phyloP scores from a whole-genome alignment of 192 early-diverging fungal species.

The Backusella parvicylindrica region DNA sequence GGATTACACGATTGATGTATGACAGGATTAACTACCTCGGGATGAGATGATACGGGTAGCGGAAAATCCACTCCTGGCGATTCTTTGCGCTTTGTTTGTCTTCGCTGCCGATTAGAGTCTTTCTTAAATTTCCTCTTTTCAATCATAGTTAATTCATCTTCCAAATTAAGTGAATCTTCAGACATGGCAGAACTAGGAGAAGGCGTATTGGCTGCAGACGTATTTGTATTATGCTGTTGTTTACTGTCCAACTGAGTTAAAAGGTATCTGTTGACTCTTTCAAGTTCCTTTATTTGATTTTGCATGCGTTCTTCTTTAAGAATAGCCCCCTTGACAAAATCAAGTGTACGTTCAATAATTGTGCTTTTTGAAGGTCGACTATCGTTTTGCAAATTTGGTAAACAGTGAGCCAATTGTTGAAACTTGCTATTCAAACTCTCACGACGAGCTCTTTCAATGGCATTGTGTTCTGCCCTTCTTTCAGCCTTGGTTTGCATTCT shows the following conservation, averaged over 20 bases:
- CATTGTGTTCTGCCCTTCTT: constrained; percentile 73
- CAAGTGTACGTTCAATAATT: constrained; percentile 73
- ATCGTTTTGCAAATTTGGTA: constrained; percentile 66
- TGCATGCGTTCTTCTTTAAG: constrained; percentile 20
- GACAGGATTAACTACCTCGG: neutral
- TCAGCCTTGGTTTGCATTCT: constrained; percentile 21
- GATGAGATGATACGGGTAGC: neutral
- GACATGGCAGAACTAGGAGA: neutral
- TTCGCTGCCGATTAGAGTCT: neutral
- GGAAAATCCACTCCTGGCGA: neutral
- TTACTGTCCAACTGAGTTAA: constrained; percentile 7
- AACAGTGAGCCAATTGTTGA: constrained; percentile 71
- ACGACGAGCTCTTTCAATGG: constrained; percentile 73
- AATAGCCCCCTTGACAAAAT: constrained; percentile 39
- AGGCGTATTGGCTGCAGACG: neutral
- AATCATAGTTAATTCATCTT: neutral
- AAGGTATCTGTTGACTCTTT: constrained; percentile 11
- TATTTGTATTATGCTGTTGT: neutral
- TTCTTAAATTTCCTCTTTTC: neutral
- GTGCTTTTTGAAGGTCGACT: constrained; percentile 74
- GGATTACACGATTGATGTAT: neutral
- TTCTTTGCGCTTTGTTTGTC: neutral
- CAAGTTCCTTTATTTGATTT: constrained; percentile 18
- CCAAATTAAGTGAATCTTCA: neutral
- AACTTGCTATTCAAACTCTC: constrained; percentile 78